Conservation (phyloP, 2,329 filamentous ascomycete genomes). For the Aspergillus nomiae region DNA sequence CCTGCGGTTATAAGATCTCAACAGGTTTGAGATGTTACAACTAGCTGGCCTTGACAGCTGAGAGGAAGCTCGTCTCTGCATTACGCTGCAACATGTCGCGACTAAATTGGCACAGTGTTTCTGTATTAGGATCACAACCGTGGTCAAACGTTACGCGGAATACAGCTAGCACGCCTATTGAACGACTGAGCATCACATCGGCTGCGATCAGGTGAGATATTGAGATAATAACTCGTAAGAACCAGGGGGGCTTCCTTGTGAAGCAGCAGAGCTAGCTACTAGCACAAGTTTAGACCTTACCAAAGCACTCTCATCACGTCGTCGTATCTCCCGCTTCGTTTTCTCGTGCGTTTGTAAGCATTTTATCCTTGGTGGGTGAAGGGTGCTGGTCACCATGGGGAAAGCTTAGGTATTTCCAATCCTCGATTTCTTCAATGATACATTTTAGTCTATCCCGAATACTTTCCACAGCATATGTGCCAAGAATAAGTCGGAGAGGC, state of each 20-base stretch:
- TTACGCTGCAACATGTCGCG: not conserved
- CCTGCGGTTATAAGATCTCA: not conserved
- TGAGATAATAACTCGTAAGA: not conserved
- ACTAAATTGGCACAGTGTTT: not conserved
- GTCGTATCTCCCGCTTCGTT: not conserved
- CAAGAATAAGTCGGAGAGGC: slow-evolving; percentile 80
- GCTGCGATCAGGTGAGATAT: not conserved
- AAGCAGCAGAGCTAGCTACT: not conserved
- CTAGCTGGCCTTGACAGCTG: not conserved
- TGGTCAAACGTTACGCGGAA: not conserved
- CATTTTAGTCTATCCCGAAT: slow-evolving; percentile 85
- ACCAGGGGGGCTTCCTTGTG: not conserved
- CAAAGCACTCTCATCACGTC: slow-evolving; percentile 1
- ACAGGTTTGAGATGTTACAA: not conserved
- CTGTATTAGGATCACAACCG: not conserved
- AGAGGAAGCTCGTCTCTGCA: not conserved
- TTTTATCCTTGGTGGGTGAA: slow-evolving; percentile 9
- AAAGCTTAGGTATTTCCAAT: slow-evolving; percentile 87
- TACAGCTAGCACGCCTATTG: not conserved
- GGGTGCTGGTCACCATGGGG: slow-evolving; percentile 40
- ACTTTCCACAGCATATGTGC: slow-evolving; percentile 93
- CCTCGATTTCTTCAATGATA: slow-evolving; percentile 92
- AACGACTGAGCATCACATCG: not conserved
- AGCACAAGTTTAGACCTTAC: not conserved
- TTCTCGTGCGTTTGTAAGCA: slow-evolving; percentile 1